These are phyloP conservation scores for Pleurotus sapidus DNA, from an alignment of 768 basidiomycete species.

Conservation along the genomic window DNA sequence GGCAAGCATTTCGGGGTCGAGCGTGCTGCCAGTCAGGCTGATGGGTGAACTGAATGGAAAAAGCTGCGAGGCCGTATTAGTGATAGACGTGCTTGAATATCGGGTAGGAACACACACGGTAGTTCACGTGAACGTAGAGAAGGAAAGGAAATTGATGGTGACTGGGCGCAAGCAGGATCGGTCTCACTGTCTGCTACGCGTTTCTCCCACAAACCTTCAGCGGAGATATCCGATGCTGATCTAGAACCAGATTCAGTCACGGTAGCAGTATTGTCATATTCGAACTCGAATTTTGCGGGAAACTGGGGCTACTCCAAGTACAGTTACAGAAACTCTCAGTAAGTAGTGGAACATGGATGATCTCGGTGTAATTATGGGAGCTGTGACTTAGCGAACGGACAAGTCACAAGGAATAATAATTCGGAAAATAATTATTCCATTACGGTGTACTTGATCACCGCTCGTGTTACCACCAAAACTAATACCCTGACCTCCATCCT, in stretches of 20 bases:
- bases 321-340: not conserved
- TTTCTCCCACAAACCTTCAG: not conserved
- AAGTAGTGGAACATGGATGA: not conserved
- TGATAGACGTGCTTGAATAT: not conserved
- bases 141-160: not conserved
- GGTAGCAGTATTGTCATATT: not conserved
- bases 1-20: not conserved
- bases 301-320: not conserved
- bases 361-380: not conserved
- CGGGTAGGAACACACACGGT: not conserved
- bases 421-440: not conserved
- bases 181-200: not conserved
- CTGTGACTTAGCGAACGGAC: not conserved
- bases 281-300: not conserved
- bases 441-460: constrained; percentile 4
- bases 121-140: not conserved
- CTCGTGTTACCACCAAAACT: constrained; percentile 5
- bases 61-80: not conserved
- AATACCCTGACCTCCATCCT: constrained; percentile 8
- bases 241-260: not conserved
- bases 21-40: constrained; percentile 7
- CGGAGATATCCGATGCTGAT: constrained; percentile 4
- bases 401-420: not conserved
- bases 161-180: not conserved
- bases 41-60: not conserved